Evolutionary conservation across 192 early-diverging fungal species (phyloP), one percentile per base, ranked within the genome.

Genomic region (Borealophlyctis nickersoniae): DNA sequence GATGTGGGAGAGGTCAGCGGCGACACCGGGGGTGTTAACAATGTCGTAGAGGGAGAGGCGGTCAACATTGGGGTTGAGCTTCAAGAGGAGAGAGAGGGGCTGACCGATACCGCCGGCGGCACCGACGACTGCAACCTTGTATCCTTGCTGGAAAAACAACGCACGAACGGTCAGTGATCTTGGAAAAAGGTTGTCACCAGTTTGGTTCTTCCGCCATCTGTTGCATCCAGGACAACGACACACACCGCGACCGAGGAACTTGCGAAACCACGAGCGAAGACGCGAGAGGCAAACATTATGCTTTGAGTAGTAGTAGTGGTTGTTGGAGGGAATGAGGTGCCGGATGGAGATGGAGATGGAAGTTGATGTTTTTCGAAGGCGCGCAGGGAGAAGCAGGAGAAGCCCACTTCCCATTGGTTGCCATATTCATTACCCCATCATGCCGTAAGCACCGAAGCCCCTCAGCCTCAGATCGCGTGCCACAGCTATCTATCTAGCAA

Each of bases 21-120:
- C 95, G 55, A 98, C 95, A 73, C 95, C 95, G 52, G 92, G 93
- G 16, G 91, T 90, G 84, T 98, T 96, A 77, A 96, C 93, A 70
- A 98, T 93, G 76, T 98, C 95, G 78, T 91, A 98, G 36, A 98
- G 88, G 52, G 91, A 80, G 28, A 98, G 86, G 66, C 93, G 85
- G 36, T 87, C 86, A 52, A 98, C 88, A 65, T 85, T 81, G 35
- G 85, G 74, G 77, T 93, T 92, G 60, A 91, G 88, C 84, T 96
- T 96, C 58, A 95, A 79, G 55, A 96, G 84, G 34, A 98, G 88
- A 56, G 93, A 95, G 63, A 98, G 86, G 52, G 95, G 95, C 76
- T 98, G 95, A 52, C 95, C 95, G 70, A 98, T 98, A 76, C 95
- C 95, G 64, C 96, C 96, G 60, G 88, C 84, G 57, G 85, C 87